Base-by-base conservation (phyloP, 306 rosid species). In the Geum urbanum region DNA sequence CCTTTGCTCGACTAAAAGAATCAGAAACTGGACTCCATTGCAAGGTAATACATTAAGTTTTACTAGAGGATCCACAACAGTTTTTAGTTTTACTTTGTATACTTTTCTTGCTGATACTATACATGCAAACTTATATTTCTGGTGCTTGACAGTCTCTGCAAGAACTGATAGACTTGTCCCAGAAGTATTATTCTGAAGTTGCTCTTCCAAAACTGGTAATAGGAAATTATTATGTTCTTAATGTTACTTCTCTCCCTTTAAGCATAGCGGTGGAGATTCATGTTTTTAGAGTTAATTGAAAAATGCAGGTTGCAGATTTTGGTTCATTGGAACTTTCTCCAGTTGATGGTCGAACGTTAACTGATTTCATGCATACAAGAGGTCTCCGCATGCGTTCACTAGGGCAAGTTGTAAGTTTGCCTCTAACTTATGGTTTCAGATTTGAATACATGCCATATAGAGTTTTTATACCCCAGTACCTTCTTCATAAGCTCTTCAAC, bases 181-280 rank as follows among this genome's bases (percentile, higher is more conserved):
- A 64, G 79, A 94, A 85, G 78, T 94, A 94, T 71, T 94, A 94
- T 81, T 74, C 87, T 65, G 98, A 94, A 59, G 96, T 94, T 75
- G 98, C 98, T 56, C 96, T 94, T 76, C 98, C 97, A 22, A 94
- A 94, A 88, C 87, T 94, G 98, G 98, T 92, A 90, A 86, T 61
- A 50, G 74, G 71, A 49, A 58, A 71, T 40, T 65, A 76, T 58
- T 81, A 40, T 80, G 48, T 74, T 39, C 68, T 83, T 81, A 63
- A 71, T 76, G 75, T 4, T 67, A 60, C 65, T 69, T 58, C 45
- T 60, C 53, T 67, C 16, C 66, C 70, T 49, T 68, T 61, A 66
- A 70, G 60, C 67, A 70, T 58, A 44, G 72, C 66, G 79, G 52
- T 75, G 56, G 72, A 63, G 78, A 78, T 74, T 74, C 76, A 32